These are phyloP conservation scores for Beauveria varroae DNA, from an alignment of 2,329 filamentous ascomycete genomes.

Conservation along the genomic window DNA sequence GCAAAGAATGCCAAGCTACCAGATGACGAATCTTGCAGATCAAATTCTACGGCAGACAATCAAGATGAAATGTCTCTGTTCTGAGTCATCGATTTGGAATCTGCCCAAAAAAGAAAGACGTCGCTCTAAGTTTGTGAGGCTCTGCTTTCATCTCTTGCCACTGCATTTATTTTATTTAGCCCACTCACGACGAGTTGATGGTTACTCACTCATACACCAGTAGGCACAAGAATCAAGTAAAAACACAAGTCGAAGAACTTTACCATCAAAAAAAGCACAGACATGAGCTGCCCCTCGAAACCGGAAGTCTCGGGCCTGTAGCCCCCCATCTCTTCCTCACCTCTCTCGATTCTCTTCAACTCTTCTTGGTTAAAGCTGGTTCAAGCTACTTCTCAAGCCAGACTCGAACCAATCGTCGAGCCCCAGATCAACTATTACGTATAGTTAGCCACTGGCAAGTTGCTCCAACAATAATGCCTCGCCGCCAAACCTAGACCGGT, in stretches of 20 bases:
- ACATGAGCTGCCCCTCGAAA: not conserved
- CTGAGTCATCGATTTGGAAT: not conserved
- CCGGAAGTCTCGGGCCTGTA: not conserved
- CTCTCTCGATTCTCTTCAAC: not conserved
- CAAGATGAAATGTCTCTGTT: not conserved
- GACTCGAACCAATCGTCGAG: not conserved
- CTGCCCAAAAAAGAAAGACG: not conserved
- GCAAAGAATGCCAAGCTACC: not conserved
- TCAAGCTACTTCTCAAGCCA: no score
- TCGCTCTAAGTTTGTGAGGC: not conserved
- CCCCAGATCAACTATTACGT: not conserved
- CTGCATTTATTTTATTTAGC: not conserved
- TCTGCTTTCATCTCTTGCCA: not conserved
- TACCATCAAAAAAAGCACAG: not conserved
- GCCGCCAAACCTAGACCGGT: constrained; percentile 5
- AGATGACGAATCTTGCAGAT: not conserved
- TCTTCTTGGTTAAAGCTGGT: no score
- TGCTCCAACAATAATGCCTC: not conserved
- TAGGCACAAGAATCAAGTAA: not conserved
- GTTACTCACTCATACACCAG: no score
- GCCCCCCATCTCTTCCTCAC: not conserved
- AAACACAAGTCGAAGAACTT: not conserved
- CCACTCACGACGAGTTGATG: no score
- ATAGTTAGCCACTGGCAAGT: not conserved
- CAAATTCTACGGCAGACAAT: no score